Evolutionary conservation across 441 rosid genomes (phyloP).

Genomic region (Gossypium trilobum): DNA sequence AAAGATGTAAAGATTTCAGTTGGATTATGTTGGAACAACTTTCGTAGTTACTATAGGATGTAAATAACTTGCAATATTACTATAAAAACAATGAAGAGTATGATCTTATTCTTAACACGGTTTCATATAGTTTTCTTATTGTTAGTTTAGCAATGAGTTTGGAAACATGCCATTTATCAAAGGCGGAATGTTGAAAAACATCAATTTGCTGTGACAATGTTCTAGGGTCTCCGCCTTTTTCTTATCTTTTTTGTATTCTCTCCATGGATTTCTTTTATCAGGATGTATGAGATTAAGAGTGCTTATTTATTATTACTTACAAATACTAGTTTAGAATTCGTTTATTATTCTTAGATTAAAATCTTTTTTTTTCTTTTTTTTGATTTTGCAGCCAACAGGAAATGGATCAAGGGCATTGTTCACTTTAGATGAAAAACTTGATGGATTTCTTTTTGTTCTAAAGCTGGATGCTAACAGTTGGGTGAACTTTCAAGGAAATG

Average conservation of each 20-base stretch:
- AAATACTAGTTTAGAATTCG: background rate
- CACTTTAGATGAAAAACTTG: constrained; percentile 49
- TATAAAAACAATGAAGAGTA: background rate
- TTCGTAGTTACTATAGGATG: background rate
- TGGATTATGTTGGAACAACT: background rate
- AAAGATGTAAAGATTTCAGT: background rate
- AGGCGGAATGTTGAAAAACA: background rate
- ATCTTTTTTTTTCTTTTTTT: constrained; percentile 4
- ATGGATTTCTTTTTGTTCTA: constrained; percentile 78
- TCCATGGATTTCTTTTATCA: background rate
- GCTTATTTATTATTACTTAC: too few species aligned
- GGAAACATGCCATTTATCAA: background rate
- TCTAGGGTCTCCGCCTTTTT: background rate
- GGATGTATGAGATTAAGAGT: background rate
- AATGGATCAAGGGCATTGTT: constrained; percentile 52
- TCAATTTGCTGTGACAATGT: background rate
- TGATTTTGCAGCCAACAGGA: constrained; percentile 51
- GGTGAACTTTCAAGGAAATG: constrained; percentile 60
- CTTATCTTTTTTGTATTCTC: too few species aligned
- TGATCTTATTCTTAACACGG: background rate
- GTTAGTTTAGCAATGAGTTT: background rate
- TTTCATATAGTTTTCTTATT: background rate
- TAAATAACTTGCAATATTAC: background rate
- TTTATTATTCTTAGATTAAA: constrained; percentile 18
- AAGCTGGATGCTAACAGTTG: constrained; percentile 60